Evolutionary conservation across 2,329 filamentous ascomycete species (phyloP).

Genomic region (Colletotrichum phormii): DNA sequence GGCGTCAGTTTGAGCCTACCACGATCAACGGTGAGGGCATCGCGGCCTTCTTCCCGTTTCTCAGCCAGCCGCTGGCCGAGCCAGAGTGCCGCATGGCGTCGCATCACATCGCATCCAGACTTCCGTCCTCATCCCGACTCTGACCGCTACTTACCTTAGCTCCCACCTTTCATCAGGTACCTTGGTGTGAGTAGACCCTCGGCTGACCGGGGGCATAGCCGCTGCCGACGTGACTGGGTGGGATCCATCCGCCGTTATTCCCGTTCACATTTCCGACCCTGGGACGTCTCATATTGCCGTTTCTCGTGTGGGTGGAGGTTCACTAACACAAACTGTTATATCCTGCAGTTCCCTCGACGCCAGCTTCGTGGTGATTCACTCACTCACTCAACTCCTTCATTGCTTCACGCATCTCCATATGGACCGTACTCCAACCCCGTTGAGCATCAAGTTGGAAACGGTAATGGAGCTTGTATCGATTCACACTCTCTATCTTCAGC

Average conservation of each 20-base stretch:
- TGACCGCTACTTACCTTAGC: background rate
- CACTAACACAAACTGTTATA: constrained; percentile 13
- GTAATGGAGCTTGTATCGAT: constrained; percentile 15
- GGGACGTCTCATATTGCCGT: background rate
- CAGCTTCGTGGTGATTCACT: background rate
- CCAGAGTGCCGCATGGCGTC: background rate
- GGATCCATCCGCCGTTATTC: constrained; percentile 23
- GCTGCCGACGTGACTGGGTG: background rate
- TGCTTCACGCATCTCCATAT: background rate
- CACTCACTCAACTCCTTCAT: background rate
- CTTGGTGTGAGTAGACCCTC: background rate
- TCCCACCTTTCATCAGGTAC: background rate
- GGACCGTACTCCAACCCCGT: background rate
- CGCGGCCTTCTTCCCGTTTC: background rate
- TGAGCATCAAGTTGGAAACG: background rate
- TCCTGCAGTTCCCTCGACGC: constrained; percentile 14
- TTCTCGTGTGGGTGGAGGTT: background rate
- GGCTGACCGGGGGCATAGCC: constrained; percentile 15
- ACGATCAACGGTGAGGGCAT: background rate
- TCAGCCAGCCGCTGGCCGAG: background rate
- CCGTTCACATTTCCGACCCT: constrained; percentile 30
- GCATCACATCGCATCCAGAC: background rate
- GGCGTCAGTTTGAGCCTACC: background rate
- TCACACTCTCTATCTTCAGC: background rate
- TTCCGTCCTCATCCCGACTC: constrained; percentile 5